Percentiles rank a stretch among this genome's conserved stretches.
Conservation (phyloP, 371 early-diverging fungal species). For the Mortierella polycephala region DNA sequence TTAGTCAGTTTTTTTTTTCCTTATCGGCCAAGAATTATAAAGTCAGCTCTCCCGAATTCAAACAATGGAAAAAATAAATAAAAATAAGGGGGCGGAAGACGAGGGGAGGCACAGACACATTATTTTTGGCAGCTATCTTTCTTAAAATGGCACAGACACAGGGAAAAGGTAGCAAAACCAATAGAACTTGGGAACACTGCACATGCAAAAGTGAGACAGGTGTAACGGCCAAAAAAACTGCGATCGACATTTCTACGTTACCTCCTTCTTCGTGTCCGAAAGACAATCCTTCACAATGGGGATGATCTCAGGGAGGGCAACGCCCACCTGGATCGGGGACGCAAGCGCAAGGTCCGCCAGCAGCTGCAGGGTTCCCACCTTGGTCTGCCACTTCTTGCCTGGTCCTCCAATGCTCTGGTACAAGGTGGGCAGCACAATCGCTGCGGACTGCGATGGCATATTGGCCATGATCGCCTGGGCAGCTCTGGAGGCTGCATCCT, state of each 20-base stretch:
- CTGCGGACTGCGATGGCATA: conserved; percentile 68
- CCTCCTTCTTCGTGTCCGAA: conserved; percentile 79
- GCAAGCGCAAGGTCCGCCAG: conserved; percentile 64
- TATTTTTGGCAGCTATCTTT: no score
- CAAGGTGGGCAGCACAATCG: conserved; percentile 67
- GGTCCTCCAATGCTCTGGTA: conserved; percentile 71
- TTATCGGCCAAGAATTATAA: background rate
- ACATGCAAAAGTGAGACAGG: background rate
- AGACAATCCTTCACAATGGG: conserved; percentile 78
- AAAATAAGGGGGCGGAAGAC: no score
- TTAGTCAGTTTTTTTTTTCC: conserved; percentile 8
- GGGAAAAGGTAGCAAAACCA: no score
- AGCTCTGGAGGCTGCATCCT: conserved; percentile 78
- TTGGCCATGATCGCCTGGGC: conserved; percentile 61
- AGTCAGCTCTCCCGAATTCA: no score
- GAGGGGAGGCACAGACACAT: no score
- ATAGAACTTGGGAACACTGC: no score
- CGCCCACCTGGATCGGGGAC: conserved; percentile 75
- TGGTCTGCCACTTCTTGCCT: conserved; percentile 83
- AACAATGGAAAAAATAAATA: no score
- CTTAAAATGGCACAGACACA: no score
- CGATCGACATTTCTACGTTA: conserved; percentile 37
- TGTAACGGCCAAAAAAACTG: background rate
- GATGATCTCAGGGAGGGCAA: conserved; percentile 74
- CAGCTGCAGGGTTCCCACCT: conserved; percentile 72